These are phyloP conservation scores for Rubia peregrina DNA, from an alignment of 305 asterid species.

Conservation along the genomic window DNA sequence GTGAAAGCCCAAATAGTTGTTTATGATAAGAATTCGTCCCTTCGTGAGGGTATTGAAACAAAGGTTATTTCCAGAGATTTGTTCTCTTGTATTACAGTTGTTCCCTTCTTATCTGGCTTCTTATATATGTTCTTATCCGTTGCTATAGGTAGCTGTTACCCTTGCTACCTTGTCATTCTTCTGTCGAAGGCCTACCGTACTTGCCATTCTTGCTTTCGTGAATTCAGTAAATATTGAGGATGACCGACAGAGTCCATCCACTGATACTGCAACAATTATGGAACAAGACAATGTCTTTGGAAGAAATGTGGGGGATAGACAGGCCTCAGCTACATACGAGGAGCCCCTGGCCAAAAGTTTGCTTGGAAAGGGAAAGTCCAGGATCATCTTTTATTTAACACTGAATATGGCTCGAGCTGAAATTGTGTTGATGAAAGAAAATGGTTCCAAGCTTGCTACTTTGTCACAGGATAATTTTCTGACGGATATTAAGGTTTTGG, in stretches of 20 bases:
- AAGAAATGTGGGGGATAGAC: conserved; percentile 34
- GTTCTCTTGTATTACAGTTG: background rate
- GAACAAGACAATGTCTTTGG: conserved; percentile 29
- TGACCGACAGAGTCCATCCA: conserved; percentile 38
- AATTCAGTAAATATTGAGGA: conserved; percentile 52
- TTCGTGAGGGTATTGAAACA: conserved; percentile 56
- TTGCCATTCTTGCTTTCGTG: conserved; percentile 76
- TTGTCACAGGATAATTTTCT: conserved; percentile 80
- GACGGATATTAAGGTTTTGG: conserved; percentile 70
- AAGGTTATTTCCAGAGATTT: conserved; percentile 32
- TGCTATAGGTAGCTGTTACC: conserved; percentile 78
- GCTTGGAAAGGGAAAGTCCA: conserved; percentile 87
- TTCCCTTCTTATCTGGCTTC: conserved; percentile 8
- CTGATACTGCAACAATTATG: conserved; percentile 46
- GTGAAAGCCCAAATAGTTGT: conserved; percentile 85
- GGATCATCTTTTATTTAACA: conserved; percentile 61
- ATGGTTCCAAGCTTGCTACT: conserved; percentile 75
- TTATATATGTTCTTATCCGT: conserved; percentile 2
- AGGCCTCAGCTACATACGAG: conserved; percentile 45
- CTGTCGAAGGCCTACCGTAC: conserved; percentile 84
- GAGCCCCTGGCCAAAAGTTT: conserved; percentile 67
- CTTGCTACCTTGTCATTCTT: conserved; percentile 86
- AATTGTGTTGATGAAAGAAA: conserved; percentile 84
- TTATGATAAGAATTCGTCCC: conserved; percentile 67
- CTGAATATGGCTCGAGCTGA: conserved; percentile 94